Conservation (phyloP, 768 basidiomycete species). For the Podaxis mareebaensis region DNA sequence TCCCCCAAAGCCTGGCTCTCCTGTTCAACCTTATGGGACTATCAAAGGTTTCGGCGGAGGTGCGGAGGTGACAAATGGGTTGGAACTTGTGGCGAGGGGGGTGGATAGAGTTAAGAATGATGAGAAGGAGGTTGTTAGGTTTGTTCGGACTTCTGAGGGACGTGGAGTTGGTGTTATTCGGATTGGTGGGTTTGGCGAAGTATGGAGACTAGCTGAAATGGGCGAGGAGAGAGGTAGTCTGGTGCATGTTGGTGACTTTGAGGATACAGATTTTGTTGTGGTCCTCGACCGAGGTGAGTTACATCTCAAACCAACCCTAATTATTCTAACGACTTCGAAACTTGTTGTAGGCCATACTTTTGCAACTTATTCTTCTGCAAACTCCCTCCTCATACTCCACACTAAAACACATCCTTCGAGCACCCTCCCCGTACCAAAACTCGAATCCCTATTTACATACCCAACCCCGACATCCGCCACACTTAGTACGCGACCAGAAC, state of each 20-base stretch:
- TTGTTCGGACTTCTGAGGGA: constrained; percentile 81
- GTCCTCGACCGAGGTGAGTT: constrained; percentile 62
- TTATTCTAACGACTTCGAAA: not conserved
- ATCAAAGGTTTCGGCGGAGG: not conserved
- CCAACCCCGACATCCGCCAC: constrained; percentile 42
- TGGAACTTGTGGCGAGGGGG: constrained; percentile 44
- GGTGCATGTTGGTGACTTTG: constrained; percentile 51
- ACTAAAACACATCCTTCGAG: constrained; percentile 39
- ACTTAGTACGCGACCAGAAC: not conserved
- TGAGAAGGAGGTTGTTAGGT: constrained; percentile 54
- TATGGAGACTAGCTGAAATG: constrained; percentile 54
- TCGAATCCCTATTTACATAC: constrained; percentile 66
- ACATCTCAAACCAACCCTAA: too few relatives aligned
- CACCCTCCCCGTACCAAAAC: constrained; percentile 44
- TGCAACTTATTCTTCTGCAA: constrained; percentile 47
- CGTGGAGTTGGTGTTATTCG: constrained; percentile 71
- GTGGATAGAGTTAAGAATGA: constrained; percentile 43
- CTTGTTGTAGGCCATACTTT: constrained; percentile 13
- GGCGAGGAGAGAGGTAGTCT: constrained; percentile 41
- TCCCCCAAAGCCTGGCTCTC: not conserved
- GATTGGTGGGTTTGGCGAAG: constrained; percentile 56
- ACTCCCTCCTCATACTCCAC: constrained; percentile 64
- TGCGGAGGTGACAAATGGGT: constrained; percentile 38
- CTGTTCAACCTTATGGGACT: not conserved
- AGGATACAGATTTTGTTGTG: constrained; percentile 63